A percentile compares a stretch with the other conserved stretches of the same genome.
These are phyloP conservation scores for Calvatia gigantea DNA, from an alignment of 768 basidiomycete genomes.

Conservation along the genomic window DNA sequence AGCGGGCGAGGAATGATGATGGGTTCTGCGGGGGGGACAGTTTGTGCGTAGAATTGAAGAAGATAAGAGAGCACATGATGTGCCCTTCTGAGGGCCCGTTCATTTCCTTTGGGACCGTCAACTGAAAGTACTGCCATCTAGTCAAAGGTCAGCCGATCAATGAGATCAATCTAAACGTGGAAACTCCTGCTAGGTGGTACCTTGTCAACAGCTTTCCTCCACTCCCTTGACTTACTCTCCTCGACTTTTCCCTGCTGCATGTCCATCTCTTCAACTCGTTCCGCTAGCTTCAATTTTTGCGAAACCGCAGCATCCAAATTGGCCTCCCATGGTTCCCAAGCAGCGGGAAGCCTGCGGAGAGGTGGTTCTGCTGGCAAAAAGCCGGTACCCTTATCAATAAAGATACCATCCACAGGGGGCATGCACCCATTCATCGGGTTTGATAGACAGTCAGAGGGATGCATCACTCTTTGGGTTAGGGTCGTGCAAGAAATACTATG, in stretches of 20 bases:
- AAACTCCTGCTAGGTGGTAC: constrained; percentile 29
- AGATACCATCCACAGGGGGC: no score
- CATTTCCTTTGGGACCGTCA: constrained; percentile 38
- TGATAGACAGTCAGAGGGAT: no score
- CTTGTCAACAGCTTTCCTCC: constrained; percentile 47
- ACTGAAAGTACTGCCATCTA: constrained; percentile 56
- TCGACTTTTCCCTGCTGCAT: constrained; percentile 24
- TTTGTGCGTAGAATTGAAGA: constrained; percentile 77
- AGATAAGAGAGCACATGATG: constrained; percentile 79
- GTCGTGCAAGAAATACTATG: no score
- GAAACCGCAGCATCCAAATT: constrained; percentile 47
- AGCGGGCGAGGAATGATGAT: constrained; percentile 70
- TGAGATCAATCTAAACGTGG: not conserved
- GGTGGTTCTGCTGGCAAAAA: constrained; percentile 86
- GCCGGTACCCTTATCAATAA: constrained; percentile 82
- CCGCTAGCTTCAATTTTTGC: constrained; percentile 49
- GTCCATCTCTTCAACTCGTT: constrained; percentile 40
- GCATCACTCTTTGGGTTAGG: no score
- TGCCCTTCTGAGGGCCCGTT: constrained; percentile 62
- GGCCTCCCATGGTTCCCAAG: constrained; percentile 73
- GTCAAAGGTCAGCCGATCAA: no score
- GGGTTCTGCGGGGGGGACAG: constrained; percentile 41
- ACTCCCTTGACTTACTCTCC: constrained; percentile 38
- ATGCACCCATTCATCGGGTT: no score
- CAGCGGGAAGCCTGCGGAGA: constrained; percentile 50